Percentiles rank a stretch among this genome's conserved stretches.
phyloP scores from a whole-genome alignment of 2,329 filamentous ascomycete genomes.

The Ophiostoma populinum region DNA sequence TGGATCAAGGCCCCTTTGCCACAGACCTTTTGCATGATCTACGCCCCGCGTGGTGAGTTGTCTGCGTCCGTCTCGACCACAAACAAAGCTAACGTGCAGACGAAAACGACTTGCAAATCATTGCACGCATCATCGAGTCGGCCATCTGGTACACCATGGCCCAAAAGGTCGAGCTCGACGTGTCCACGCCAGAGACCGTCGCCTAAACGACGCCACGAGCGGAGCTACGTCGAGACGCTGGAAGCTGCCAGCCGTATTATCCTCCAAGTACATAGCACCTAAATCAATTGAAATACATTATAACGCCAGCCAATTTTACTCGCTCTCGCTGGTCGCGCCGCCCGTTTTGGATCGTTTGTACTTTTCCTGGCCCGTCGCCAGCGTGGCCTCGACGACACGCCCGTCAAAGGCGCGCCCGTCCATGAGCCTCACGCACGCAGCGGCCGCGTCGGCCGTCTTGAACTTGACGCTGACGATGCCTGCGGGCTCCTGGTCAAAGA shows the following conservation, averaged over 20 bases:
- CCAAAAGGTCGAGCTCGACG: constrained; percentile 24
- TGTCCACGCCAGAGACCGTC: too few relatives aligned
- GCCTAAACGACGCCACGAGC: too few relatives aligned
- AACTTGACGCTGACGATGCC: constrained; percentile 81
- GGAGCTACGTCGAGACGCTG: too few relatives aligned
- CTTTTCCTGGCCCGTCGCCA: constrained; percentile 53
- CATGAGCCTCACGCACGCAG: constrained; percentile 57
- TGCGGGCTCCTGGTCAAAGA: constrained; percentile 74
- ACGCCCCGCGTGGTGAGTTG: constrained; percentile 47
- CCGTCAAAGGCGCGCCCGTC: constrained; percentile 66
- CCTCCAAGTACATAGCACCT: too few relatives aligned
- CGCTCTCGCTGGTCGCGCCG: constrained; percentile 8
- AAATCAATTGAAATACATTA: too few relatives aligned
- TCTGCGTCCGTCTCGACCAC: too few relatives aligned
- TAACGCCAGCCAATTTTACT: too few relatives aligned
- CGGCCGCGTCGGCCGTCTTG: constrained; percentile 49
- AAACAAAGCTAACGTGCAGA: constrained; percentile 22
- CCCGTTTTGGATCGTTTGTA: constrained; percentile 22
- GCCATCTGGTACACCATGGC: constrained; percentile 49
- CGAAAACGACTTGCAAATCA: constrained; percentile 46
- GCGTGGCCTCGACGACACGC: constrained; percentile 50
- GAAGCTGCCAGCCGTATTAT: too few relatives aligned
- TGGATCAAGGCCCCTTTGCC: constrained; percentile 54
- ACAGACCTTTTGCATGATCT: constrained; percentile 62
- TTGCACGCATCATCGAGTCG: constrained; percentile 54